Conservation (phyloP, 1,284 basidiomycete species). For the Fomitopsis pinicola region DNA sequence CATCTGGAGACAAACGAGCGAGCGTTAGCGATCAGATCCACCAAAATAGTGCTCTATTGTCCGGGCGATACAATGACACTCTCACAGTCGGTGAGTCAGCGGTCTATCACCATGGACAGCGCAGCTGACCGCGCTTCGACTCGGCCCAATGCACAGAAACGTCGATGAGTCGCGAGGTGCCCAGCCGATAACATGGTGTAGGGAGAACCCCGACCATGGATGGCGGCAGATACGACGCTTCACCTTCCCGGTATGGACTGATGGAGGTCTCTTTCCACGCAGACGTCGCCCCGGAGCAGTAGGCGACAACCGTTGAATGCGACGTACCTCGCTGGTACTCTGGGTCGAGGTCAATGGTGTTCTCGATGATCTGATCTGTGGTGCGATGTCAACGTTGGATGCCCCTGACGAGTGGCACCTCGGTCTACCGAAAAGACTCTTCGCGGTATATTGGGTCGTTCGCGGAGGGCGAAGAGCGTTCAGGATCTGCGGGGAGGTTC, state of each 20-base stretch:
- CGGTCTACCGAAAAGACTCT: slow-evolving; percentile 38
- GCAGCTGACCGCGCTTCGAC: not conserved
- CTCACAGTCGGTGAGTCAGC: too few species aligned
- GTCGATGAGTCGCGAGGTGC: too few species aligned
- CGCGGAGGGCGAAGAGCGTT: slow-evolving; percentile 38
- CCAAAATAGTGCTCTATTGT: not conserved
- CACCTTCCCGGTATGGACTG: too few species aligned
- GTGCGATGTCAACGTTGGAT: not conserved
- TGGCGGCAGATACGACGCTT: too few species aligned
- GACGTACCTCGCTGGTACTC: slow-evolving; percentile 48
- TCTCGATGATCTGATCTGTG: slow-evolving; percentile 44
- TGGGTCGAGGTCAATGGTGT: slow-evolving; percentile 43
- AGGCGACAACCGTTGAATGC: not conserved
- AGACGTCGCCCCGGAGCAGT: not conserved
- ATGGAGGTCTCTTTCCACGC: not conserved
- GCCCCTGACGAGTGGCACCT: not conserved
- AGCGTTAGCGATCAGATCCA: not conserved
- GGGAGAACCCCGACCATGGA: too few species aligned
- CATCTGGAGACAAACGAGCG: slow-evolving; percentile 27
- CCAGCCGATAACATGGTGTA: too few species aligned
- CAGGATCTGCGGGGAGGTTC: slow-evolving; percentile 6
- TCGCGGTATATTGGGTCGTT: slow-evolving; percentile 39
- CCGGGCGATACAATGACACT: too few species aligned
- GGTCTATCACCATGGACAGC: not conserved
- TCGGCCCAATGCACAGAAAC: not conserved